Percentiles rank a stretch among this genome's conserved stretches.
Evolutionary conservation across 2,329 filamentous ascomycete genomes (phyloP).

Genomic region (Corynespora cassiicola): DNA sequence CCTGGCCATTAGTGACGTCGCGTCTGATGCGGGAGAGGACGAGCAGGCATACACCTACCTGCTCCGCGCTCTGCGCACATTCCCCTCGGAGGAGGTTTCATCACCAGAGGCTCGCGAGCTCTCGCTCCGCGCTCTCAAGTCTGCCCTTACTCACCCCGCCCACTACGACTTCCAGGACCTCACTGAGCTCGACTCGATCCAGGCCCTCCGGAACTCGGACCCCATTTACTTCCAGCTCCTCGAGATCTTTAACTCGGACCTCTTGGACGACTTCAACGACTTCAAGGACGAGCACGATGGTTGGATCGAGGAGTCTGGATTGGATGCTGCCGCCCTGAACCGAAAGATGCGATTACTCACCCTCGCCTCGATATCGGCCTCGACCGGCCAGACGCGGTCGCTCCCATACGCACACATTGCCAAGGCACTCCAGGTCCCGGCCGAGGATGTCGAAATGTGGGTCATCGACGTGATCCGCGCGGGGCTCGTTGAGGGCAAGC

Average conservation of each 20-base stretch:
- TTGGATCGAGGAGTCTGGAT: constrained; percentile 79
- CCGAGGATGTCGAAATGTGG: constrained; percentile 94
- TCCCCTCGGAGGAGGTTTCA: constrained; percentile 66
- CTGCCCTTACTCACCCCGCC: constrained; percentile 68
- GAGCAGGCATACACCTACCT: constrained; percentile 79
- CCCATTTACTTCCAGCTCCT: constrained; percentile 88
- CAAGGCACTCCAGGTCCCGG: constrained; percentile 81
- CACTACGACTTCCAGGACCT: constrained; percentile 78
- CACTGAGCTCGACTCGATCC: constrained; percentile 75
- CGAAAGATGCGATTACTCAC: constrained; percentile 97
- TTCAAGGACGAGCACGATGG: constrained; percentile 91
- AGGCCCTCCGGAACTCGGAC: constrained; percentile 85
- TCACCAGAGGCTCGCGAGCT: constrained; percentile 63
- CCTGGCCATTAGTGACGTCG: constrained; percentile 80
- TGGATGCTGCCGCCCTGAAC: constrained; percentile 76
- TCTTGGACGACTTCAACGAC: constrained; percentile 93
- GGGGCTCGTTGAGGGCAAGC: constrained; percentile 93
- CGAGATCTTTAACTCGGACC: constrained; percentile 93
- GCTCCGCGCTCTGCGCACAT: constrained; percentile 77
- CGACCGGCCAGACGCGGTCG: constrained; percentile 77
- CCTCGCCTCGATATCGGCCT: constrained; percentile 85
- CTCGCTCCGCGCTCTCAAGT: constrained; percentile 69
- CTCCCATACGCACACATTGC: constrained; percentile 88
- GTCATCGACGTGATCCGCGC: constrained; percentile 98
- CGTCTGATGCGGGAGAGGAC: constrained; percentile 77